A percentile compares a stretch with the other conserved stretches of the same genome.
Evolutionary conservation across 2,329 filamentous ascomycete genomes (phyloP).

Genomic region (Alternaria metachromatica): DNA sequence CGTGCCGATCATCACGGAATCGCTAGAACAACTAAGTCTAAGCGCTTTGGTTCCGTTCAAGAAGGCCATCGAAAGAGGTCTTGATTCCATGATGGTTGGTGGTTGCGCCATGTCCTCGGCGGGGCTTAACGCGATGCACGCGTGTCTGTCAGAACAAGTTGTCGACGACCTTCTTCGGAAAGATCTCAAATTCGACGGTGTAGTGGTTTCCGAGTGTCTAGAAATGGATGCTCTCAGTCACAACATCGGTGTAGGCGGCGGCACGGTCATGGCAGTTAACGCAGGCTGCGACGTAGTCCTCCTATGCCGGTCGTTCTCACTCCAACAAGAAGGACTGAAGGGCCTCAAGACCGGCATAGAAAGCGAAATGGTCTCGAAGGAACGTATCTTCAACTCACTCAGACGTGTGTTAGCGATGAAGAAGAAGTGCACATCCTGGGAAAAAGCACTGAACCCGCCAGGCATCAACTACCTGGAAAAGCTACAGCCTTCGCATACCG

Average conservation of each 20-base stretch:
- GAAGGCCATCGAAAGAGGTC: slow-evolving; percentile 82
- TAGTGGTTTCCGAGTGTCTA: slow-evolving; percentile 92
- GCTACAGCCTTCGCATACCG: slow-evolving; percentile 81
- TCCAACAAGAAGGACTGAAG: slow-evolving; percentile 89
- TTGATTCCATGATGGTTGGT: slow-evolving; percentile 95
- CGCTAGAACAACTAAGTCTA: slow-evolving; percentile 88
- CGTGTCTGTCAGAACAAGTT: slow-evolving; percentile 89
- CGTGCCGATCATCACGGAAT: slow-evolving; percentile 95
- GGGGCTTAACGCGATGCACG: slow-evolving; percentile 93
- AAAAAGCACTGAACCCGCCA: slow-evolving; percentile 85
- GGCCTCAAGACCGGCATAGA: slow-evolving; percentile 89
- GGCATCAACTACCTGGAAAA: slow-evolving; percentile 78
- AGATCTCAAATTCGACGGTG: slow-evolving; percentile 87
- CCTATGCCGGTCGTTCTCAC: slow-evolving; percentile 84
- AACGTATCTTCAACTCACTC: slow-evolving; percentile 81
- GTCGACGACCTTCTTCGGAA: slow-evolving; percentile 88
- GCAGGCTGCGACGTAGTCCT: slow-evolving; percentile 93
- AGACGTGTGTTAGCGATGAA: slow-evolving; percentile 82
- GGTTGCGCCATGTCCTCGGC: slow-evolving; percentile 91
- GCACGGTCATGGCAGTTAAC: slow-evolving; percentile 96
- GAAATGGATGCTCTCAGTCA: slow-evolving; percentile 97
- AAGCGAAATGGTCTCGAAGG: slow-evolving; percentile 84
- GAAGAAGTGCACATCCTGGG: slow-evolving; percentile 85
- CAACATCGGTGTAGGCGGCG: slow-evolving; percentile 95
- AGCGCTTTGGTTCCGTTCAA: slow-evolving; percentile 90